A percentile compares a stretch with the other conserved stretches of the same genome.
phyloP scores from a whole-genome alignment of 441 rosid genomes.

The Euphorbia celastroides region DNA sequence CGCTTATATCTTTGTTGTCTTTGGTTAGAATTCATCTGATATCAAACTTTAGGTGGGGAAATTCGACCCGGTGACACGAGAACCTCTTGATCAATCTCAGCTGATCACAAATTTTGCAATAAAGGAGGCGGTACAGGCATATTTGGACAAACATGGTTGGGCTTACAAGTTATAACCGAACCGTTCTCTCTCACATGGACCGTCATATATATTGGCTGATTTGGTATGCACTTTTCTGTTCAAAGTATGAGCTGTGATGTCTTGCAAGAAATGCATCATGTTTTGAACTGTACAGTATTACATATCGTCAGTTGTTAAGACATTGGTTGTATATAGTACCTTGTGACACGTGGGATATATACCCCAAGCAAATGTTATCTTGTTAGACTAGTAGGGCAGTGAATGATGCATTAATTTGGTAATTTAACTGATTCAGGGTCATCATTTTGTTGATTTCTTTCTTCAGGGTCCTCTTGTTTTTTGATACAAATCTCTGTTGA shows the following conservation, averaged over 20 bases:
- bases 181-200: constrained; percentile 12
- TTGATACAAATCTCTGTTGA: neutral
- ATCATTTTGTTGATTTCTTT: neutral
- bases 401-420: neutral
- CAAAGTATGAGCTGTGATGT: constrained; percentile 9
- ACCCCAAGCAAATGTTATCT: neutral
- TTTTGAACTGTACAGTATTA: constrained; percentile 23
- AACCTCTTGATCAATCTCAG: constrained; percentile 44
- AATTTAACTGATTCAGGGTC: neutral
- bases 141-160: constrained; percentile 69
- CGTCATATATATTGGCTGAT: neutral
- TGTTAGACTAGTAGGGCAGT: neutral
- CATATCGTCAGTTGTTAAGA: neutral
- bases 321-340: constrained; percentile 12
- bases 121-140: constrained; percentile 85
- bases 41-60: constrained; percentile 51
- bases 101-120: constrained; percentile 69
- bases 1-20: too few species aligned
- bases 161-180: constrained; percentile 47
- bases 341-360: neutral
- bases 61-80: constrained; percentile 87
- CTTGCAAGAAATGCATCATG: neutral
- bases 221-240: constrained; percentile 9
- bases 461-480: neutral
- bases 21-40: neutral